phyloP scores from a whole-genome alignment of 2,329 filamentous ascomycete species.

The Penicillium sp. region DNA sequence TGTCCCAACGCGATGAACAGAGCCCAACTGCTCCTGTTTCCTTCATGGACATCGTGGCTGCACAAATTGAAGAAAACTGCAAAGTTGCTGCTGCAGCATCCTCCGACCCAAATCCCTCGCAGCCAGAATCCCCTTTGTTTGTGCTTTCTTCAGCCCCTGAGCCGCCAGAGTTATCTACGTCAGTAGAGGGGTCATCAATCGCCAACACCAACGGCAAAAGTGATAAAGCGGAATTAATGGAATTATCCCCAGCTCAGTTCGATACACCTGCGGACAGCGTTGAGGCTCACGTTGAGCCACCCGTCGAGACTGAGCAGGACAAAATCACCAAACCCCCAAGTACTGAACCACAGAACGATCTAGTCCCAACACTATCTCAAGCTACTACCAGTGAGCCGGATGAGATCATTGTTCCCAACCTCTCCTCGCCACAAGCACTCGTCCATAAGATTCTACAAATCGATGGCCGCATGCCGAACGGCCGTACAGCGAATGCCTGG shows the following conservation, averaged over 20 bases:
- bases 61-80: not conserved
- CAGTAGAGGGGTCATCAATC: not conserved
- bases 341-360: not conserved
- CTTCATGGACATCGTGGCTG: not conserved
- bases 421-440: conserved; percentile 33
- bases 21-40: not conserved
- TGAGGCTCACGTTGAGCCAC: not conserved
- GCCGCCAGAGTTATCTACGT: not conserved
- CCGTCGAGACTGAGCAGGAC: not conserved
- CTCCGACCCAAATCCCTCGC: not conserved
- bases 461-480: conserved; percentile 39
- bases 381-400: not conserved
- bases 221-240: not conserved
- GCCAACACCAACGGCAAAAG: not conserved
- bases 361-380: not conserved
- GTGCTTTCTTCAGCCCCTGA: not conserved
- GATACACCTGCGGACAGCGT: not conserved
- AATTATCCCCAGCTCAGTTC: not conserved
- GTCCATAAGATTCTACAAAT: conserved; percentile 39
- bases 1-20: not conserved
- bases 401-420: conserved; percentile 31
- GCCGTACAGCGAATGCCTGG: conserved; percentile 43
- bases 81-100: not conserved
- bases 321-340: not conserved
- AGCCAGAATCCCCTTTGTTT: not conserved